Evolutionary conservation across 164 flowering plant genomes (phyloP), one percentile per base, ranked within the genome.

Genomic region (Euptelea pleiosperma): DNA sequence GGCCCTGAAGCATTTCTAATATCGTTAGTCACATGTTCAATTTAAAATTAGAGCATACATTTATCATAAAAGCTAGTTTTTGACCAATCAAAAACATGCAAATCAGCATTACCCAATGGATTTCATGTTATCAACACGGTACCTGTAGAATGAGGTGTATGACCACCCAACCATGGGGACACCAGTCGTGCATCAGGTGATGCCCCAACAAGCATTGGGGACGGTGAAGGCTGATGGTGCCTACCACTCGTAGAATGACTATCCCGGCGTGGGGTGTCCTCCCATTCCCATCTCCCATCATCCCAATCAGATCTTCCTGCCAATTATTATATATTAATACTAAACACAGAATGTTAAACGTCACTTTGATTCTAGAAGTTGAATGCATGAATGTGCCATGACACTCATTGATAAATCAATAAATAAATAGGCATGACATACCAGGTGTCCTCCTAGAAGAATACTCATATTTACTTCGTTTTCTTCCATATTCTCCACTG

Each of bases 211-310:
- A 82, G 71, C 91, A 87, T 80, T 10, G 96, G 98, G 14, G 91
- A 82, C 49, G 87, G 96, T 51, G 87, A 87, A 71, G 86, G 84
- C 28, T 72, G 83, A 75, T 87, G 74, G 33, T 72, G 76, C 67
- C 79, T 80, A 55, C 66, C 71, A 45, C 63, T 35, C 37, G 35
- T 58, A 43, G 74, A 67, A 62, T 67, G 63, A 61, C 79, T 62
- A 41, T 87, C 86, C 16, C 89, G 72, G 0, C 75, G 79, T 36
- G 96, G 96, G 24, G 95, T 73, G 48, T 82, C 89, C 68, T 83
- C 86, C 96, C 95, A 89, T 69, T 89, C 98, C 89, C 89, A 89
- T 70, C 80, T 75, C 16, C 95, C 96, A 78, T 83, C 87, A 74
- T 85, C 96, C 92, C 98, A 87, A 19, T 84, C 91, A 64, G 91